phyloP scores from a whole-genome alignment of 441 rosid genomes.

The Populus hybrid region DNA sequence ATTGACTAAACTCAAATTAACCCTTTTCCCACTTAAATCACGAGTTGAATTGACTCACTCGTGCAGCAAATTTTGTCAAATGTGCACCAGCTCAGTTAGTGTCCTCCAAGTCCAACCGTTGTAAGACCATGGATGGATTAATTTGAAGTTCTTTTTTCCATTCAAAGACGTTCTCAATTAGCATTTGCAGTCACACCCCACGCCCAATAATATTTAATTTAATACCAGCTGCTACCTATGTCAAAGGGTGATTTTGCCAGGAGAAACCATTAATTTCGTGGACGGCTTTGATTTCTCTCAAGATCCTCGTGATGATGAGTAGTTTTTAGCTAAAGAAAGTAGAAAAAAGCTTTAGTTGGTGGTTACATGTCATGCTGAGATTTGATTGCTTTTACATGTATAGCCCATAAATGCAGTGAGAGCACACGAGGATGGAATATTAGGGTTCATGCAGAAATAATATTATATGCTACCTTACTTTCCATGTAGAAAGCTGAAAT shows the following conservation, averaged over 20 bases:
- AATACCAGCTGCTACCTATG: neutral
- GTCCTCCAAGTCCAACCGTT: neutral
- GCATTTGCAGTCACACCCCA: neutral
- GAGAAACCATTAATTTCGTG: conserved; percentile 1
- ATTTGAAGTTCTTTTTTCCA: neutral
- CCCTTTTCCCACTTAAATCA: neutral
- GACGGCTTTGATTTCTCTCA: conserved; percentile 21
- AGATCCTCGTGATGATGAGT: conserved; percentile 21
- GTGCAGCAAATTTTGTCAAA: neutral
- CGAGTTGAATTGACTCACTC: neutral
- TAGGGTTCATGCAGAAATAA: neutral
- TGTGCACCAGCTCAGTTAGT: neutral
- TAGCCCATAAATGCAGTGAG: neutral
- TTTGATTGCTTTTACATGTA: neutral
- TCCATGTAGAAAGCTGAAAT: neutral
- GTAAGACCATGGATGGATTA: neutral
- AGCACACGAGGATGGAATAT: conserved; percentile 13
- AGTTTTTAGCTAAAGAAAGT: conserved; percentile 12
- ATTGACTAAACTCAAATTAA: neutral
- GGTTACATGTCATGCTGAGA: conserved; percentile 10
- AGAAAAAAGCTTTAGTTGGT: conserved; percentile 5
- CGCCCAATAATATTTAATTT: neutral
- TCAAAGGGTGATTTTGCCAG: neutral
- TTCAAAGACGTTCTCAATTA: neutral
- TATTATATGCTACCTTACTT: neutral